Evolutionary conservation across 139 green algal genomes (phyloP).

Genomic region (Picochlorum sp.): DNA sequence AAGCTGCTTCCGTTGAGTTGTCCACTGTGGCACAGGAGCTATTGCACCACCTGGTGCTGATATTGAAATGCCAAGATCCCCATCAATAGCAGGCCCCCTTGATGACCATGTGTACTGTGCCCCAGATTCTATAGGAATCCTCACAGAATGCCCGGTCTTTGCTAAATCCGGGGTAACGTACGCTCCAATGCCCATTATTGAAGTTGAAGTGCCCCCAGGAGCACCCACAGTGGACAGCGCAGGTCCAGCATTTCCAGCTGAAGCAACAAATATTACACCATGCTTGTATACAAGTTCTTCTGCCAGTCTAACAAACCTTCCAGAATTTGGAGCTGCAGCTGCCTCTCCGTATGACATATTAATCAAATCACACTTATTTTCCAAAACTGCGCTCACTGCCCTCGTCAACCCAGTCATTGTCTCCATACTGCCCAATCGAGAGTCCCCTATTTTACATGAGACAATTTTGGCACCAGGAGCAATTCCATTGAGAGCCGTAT

Average conservation of each 20-base stretch:
- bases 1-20: slow-evolving; percentile 51
- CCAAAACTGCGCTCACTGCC: slow-evolving; percentile 49
- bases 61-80: slow-evolving; percentile 62
- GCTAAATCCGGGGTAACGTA: slow-evolving; percentile 76
- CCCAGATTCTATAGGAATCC: slow-evolving; percentile 20
- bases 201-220: slow-evolving; percentile 60
- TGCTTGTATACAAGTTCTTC: slow-evolving; percentile 76
- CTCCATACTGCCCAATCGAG: slow-evolving; percentile 71
- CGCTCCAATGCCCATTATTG: slow-evolving; percentile 68
- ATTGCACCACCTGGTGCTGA: slow-evolving; percentile 61
- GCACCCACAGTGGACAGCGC: slow-evolving; percentile 77
- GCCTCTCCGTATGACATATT: slow-evolving; percentile 45
- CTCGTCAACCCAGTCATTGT: slow-evolving; percentile 60
- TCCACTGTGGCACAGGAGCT: slow-evolving; percentile 74
- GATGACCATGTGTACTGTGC: slow-evolving; percentile 74
- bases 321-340: slow-evolving; percentile 51
- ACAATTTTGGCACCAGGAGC: slow-evolving; percentile 82
- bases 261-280: slow-evolving; percentile 69
- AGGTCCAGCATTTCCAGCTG: slow-evolving; percentile 74
- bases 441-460: slow-evolving; percentile 91
- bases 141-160: slow-evolving; percentile 55
- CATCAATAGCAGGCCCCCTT: slow-evolving; percentile 63
- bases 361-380: slow-evolving; percentile 34
- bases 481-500: slow-evolving; percentile 67
- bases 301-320: slow-evolving; percentile 49